These are phyloP conservation scores for Aspergillus costaricaensis DNA, from an alignment of 2,329 filamentous ascomycete species.

Conservation along the genomic window DNA sequence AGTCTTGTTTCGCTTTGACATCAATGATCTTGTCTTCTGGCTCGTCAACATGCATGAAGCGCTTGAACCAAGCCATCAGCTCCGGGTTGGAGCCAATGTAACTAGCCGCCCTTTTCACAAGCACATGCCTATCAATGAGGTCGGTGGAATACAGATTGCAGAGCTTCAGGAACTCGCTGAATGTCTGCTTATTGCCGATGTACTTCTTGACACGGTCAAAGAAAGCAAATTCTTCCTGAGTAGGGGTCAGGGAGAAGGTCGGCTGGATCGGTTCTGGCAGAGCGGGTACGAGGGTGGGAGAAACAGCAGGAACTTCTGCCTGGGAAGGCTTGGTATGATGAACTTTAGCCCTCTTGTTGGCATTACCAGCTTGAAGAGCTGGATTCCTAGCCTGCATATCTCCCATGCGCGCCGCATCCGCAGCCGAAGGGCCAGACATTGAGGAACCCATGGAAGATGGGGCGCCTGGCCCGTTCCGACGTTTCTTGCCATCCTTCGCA, in stretches of 20 bases:
- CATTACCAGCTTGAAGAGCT: slow-evolving; percentile 43
- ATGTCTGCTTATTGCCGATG: slow-evolving; percentile 85
- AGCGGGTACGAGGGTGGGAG: slow-evolving; percentile 83
- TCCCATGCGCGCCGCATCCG: slow-evolving; percentile 34
- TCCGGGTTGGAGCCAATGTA: slow-evolving; percentile 90
- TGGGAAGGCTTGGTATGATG: slow-evolving; percentile 65
- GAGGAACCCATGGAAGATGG: slow-evolving; percentile 36
- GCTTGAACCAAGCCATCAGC: slow-evolving; percentile 84
- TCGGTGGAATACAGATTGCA: slow-evolving; percentile 95
- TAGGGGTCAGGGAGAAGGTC: slow-evolving; percentile 70
- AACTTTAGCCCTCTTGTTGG: slow-evolving; percentile 70
- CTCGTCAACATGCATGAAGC: slow-evolving; percentile 73
- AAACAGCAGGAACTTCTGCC: slow-evolving; percentile 64
- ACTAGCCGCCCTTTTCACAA: slow-evolving; percentile 77
- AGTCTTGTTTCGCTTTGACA: slow-evolving; percentile 71
- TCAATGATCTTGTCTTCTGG: slow-evolving; percentile 76
- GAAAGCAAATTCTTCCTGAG: slow-evolving; percentile 83
- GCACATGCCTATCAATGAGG: slow-evolving; percentile 79
- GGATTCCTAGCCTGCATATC: slow-evolving; percentile 38
- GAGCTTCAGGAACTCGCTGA: slow-evolving; percentile 95
- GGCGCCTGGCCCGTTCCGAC: slow-evolving; percentile 61
- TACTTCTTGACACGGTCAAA: slow-evolving; percentile 97
- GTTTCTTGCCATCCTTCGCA: slow-evolving; percentile 88
- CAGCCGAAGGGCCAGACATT: slow-evolving; percentile 35
- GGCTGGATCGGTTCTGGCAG: slow-evolving; percentile 86